A percentile compares a stretch with the other conserved stretches of the same genome.
Conservation (phyloP, 148 eudicot genomes). For the Rhododendron ferrugineum region DNA sequence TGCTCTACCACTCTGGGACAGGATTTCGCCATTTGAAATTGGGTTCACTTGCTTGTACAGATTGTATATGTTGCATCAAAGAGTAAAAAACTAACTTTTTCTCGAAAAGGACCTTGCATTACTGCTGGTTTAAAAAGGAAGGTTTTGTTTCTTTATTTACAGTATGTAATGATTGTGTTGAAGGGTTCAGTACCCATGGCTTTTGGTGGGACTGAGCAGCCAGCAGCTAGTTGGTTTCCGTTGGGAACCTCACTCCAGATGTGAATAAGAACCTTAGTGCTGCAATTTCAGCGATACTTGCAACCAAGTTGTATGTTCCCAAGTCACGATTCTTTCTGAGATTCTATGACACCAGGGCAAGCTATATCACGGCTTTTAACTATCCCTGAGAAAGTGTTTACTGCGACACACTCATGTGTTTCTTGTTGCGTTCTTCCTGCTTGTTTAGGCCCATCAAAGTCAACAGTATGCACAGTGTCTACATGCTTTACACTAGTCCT, state of each 20-base stretch:
- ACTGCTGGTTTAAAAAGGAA: no score
- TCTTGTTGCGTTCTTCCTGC: constrained; percentile 50
- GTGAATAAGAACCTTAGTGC: constrained; percentile 95
- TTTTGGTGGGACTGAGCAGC: constrained; percentile 92
- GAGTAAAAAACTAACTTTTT: no score
- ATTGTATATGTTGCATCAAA: no score
- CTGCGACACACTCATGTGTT: constrained; percentile 9
- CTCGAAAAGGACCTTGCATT: no score
- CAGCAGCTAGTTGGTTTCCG: constrained; percentile 87
- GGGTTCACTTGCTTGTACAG: no score
- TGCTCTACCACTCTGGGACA: no score
- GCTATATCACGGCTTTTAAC: constrained; percentile 6
- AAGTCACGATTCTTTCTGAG: constrained; percentile 72
- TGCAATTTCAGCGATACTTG: constrained; percentile 67
- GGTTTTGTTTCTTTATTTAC: constrained; percentile 13
- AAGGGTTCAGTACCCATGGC: constrained; percentile 91
- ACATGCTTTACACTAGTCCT: constrained; percentile 94
- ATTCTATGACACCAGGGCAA: constrained; percentile 84
- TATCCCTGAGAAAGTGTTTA: not conserved
- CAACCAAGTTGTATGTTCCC: constrained; percentile 71
- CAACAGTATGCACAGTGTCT: constrained; percentile 76
- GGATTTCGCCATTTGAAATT: no score
- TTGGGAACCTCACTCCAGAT: constrained; percentile 74
- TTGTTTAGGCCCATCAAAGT: constrained; percentile 67
- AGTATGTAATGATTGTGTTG: constrained; percentile 94